A percentile compares a stretch with the other conserved stretches of the same genome.
Evolutionary conservation across 2,329 filamentous ascomycete species (phyloP).

Genomic region (Sarocladium strictum): DNA sequence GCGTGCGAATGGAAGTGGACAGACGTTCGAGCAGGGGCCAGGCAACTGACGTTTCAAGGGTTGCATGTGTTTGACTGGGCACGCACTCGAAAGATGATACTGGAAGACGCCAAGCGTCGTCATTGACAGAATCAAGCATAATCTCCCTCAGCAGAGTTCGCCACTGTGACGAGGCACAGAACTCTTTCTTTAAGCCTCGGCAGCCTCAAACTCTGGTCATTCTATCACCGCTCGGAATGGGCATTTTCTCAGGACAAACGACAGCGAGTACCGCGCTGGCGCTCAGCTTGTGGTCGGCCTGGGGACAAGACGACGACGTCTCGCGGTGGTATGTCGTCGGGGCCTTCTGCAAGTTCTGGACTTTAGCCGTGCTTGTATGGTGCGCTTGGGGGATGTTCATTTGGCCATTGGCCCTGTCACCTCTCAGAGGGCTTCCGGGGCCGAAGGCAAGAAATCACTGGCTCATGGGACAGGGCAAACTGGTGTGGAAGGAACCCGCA

Average conservation of each 20-base stretch:
- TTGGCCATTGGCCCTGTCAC: background rate
- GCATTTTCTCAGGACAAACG: background rate
- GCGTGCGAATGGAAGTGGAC: too few species aligned
- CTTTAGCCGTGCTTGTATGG: background rate
- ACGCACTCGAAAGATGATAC: background rate
- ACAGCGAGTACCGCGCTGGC: background rate
- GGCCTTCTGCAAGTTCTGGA: background rate
- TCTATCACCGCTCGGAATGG: background rate
- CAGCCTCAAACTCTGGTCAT: too few species aligned
- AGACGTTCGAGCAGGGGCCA: background rate
- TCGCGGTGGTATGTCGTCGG: background rate
- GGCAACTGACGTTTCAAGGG: background rate
- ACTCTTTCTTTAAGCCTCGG: background rate
- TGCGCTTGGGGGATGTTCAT: background rate
- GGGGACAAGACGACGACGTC: background rate
- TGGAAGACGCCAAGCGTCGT: background rate
- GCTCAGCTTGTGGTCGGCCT: background rate
- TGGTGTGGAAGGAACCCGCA: background rate
- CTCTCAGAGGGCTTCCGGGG: background rate
- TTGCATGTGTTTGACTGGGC: background rate
- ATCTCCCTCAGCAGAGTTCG: background rate
- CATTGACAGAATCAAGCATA: too few species aligned
- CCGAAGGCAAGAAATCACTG: background rate
- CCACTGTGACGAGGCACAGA: background rate
- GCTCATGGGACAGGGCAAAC: background rate